Evolutionary conservation across 1,284 basidiomycete species (phyloP).

Genomic region (Cutaneotrichosporon cavernicola): DNA sequence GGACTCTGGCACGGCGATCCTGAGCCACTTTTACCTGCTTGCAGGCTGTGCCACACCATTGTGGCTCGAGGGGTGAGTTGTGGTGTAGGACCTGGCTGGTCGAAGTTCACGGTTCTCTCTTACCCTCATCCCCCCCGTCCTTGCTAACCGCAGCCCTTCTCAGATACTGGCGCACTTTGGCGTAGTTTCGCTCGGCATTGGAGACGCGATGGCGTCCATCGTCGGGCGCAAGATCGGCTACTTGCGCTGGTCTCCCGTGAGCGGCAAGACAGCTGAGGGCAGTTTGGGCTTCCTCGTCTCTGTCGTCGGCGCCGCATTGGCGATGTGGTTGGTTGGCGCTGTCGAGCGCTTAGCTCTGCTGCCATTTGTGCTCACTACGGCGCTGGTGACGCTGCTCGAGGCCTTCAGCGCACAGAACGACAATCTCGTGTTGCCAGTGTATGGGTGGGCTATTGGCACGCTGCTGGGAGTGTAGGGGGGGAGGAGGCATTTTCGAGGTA

Average conservation of each 20-base stretch:
- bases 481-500: background rate
- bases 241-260: constrained; percentile 76
- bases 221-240: constrained; percentile 80
- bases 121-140: too few species aligned
- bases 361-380: constrained; percentile 54
- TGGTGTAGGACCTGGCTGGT: background rate
- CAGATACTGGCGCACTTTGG: constrained; percentile 81
- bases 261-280: constrained; percentile 88
- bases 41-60: constrained; percentile 90
- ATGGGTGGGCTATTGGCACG: constrained; percentile 65
- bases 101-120: background rate
- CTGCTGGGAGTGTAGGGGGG: constrained; percentile 40
- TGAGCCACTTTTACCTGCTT: constrained; percentile 95
- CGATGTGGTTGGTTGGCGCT: constrained; percentile 68
- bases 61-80: constrained; percentile 87
- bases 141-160: constrained; percentile 59
- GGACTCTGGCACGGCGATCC: constrained; percentile 91
- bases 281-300: constrained; percentile 76
- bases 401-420: constrained; percentile 90
- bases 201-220: constrained; percentile 91
- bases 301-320: constrained; percentile 67
- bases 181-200: constrained; percentile 83
- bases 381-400: constrained; percentile 71
- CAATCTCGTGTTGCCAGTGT: constrained; percentile 84
- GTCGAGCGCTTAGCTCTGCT: constrained; percentile 64